phyloP scores from a whole-genome alignment of 805 yeast genomes.

The Metschnikowia peoriensis region DNA sequence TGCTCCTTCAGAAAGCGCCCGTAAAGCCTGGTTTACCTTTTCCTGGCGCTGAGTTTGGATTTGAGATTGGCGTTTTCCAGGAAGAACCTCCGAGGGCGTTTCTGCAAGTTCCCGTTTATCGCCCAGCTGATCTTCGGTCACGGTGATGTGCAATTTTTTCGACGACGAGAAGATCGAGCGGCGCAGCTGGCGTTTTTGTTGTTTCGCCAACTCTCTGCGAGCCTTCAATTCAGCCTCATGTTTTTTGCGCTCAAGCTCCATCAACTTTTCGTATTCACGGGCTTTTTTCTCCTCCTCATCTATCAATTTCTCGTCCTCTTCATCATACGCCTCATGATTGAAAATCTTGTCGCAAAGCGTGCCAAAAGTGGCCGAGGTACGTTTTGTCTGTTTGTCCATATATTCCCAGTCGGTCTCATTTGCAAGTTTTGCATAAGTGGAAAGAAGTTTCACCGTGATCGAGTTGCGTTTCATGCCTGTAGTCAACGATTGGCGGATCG shows the following conservation, averaged over 20 bases:
- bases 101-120: slow-evolving; percentile 10
- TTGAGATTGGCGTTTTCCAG: slow-evolving; percentile 28
- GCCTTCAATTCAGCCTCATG: slow-evolving; percentile 54
- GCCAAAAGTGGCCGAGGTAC: slow-evolving; percentile 78
- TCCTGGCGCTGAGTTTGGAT: slow-evolving; percentile 31
- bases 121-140: slow-evolving; percentile 29
- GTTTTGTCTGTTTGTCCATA: slow-evolving; percentile 67
- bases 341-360: slow-evolving; percentile 73
- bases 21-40: slow-evolving; percentile 23
- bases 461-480: slow-evolving; percentile 62
- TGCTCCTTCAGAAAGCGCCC: slow-evolving; percentile 37
- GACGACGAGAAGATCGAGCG: slow-evolving; percentile 39
- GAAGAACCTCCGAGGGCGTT: slow-evolving; percentile 16
- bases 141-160: slow-evolving; percentile 34
- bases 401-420: slow-evolving; percentile 65
- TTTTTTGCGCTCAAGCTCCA: slow-evolving; percentile 46
- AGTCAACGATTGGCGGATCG: slow-evolving; percentile 39
- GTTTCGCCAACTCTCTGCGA: slow-evolving; percentile 46
- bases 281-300: slow-evolving; percentile 44
- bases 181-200: slow-evolving; percentile 41
- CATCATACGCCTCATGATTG: slow-evolving; percentile 57
- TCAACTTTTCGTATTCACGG: slow-evolving; percentile 45
- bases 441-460: slow-evolving; percentile 64
- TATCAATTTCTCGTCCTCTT: slow-evolving; percentile 47
- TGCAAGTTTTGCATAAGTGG: slow-evolving; percentile 71